Evolutionary conservation across 768 basidiomycete species (phyloP), one percentile per base, ranked within the genome.

Genomic region (Lactifluus pinguis): DNA sequence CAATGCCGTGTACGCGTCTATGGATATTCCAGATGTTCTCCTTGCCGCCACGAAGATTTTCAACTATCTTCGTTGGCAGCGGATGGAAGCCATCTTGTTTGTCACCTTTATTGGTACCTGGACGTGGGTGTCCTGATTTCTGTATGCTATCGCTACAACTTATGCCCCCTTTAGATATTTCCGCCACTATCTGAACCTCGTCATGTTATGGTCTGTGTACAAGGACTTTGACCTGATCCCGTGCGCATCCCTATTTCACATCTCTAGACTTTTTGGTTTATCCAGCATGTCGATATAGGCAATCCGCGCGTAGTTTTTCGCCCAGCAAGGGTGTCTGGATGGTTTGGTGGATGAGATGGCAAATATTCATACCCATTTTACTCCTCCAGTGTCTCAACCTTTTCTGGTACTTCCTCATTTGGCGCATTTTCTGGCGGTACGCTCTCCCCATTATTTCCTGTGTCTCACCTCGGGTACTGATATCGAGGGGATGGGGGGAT

Each of bases 1-100:
- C 10, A 89, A 90, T 65, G 87, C 93, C 6, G 82, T 99, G 32
- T 98, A 87, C 68, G 80, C 95, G 75, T 97, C 93, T 71, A 98
- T 98, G 97, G 97, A 99, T 75, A 79, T 95, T 19, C 92, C 95
- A 0, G 97, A 99, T 70, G 74, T 83, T 38, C 90, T 88, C 72
- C 78, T 99, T 13, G 93, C 91, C 13, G 87, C 92, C 55, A 85
- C 89, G 17, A 98, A 98, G 75, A 71, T 93, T 13, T 69, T 94
- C 48, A 95, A 95, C 74, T 99, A 99, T 70, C 78, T 97, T 32
- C 81, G 83, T 67, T 79, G 78, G 73, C 77, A 87, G 21, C 76
- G 71, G 10, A 73, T 85, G 10, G 90, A 93, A 64, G 71, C 82
- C 0, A 73, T 82, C 39, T 63, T 82, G 0, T 95, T 92, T 65